These are phyloP conservation scores for Syzygium oleosum DNA, from an alignment of 345 rosid genomes.

Conservation along the genomic window DNA sequence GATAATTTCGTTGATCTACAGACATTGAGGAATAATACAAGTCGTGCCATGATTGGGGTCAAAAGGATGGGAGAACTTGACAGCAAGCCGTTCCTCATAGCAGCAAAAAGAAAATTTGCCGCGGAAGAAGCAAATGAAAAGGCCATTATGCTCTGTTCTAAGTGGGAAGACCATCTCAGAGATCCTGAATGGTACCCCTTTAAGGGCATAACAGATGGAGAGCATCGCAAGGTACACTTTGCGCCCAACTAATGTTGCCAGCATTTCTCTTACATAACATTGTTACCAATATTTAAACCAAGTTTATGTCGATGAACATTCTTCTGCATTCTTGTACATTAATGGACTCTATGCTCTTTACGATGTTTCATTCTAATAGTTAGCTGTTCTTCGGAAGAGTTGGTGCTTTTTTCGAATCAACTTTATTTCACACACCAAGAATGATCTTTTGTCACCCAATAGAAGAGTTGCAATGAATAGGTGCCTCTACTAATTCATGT, in stretches of 20 bases:
- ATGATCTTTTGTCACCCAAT: not conserved
- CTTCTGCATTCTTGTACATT: not conserved
- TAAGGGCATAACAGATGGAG: conserved; percentile 18
- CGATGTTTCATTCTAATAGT: not conserved
- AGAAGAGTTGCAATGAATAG: not conserved
- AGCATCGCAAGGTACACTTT: conserved; percentile 14
- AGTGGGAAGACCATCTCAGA: conserved; percentile 31
- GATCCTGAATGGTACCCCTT: conserved; percentile 53
- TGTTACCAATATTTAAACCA: not conserved
- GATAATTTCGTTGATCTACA: conserved; percentile 10
- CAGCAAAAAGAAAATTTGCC: conserved; percentile 26
- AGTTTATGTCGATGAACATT: not conserved
- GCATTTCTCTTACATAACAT: not conserved
- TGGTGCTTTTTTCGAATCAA: not conserved
- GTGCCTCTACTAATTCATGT: not conserved
- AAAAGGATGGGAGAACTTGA: conserved; percentile 61
- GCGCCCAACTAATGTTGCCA: not conserved
- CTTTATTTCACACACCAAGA: not conserved
- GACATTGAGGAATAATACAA: conserved; percentile 11
- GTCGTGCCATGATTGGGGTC: conserved; percentile 19
- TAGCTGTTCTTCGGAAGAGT: not conserved
- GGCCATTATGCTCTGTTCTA: conserved; percentile 33
- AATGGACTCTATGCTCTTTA: not conserved
- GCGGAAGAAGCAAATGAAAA: conserved; percentile 20
- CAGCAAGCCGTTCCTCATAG: conserved; percentile 22